A percentile compares a stretch with the other conserved stretches of the same genome.
phyloP scores from a whole-genome alignment of 2,329 filamentous ascomycete species.

The Penicillium freii region DNA sequence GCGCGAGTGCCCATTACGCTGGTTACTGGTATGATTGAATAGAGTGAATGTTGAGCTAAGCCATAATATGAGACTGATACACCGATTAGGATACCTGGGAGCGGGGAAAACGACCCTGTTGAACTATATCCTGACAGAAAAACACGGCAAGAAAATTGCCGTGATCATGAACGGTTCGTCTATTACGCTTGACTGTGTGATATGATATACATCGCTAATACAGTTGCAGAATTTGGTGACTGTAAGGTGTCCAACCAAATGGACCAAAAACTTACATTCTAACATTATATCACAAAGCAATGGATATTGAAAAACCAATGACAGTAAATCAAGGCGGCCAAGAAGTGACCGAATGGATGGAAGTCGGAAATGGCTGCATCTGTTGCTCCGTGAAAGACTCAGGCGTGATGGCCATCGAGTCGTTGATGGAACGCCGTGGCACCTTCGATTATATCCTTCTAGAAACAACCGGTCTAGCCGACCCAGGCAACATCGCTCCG shows the following conservation, averaged over 20 bases:
- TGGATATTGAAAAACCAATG: constrained; percentile 93
- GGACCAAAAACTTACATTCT: background rate
- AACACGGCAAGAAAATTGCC: constrained; percentile 96
- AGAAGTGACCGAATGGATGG: constrained; percentile 89
- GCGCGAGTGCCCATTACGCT: constrained; percentile 51
- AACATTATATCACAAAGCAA: constrained; percentile 53
- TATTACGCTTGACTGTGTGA: background rate
- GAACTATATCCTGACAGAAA: constrained; percentile 92
- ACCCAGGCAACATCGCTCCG: constrained; percentile 92
- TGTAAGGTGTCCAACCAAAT: constrained; percentile 52
- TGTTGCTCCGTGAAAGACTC: constrained; percentile 97
- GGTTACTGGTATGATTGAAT: constrained; percentile 45
- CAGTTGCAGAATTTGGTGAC: constrained; percentile 68
- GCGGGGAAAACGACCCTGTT: constrained; percentile 93
- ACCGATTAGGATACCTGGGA: constrained; percentile 74
- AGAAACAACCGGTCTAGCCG: constrained; percentile 91
- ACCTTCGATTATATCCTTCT: constrained; percentile 97
- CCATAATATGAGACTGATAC: background rate
- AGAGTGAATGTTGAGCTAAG: background rate
- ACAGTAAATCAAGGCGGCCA: constrained; percentile 83
- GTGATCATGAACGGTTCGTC: constrained; percentile 85
- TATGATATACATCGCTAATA: constrained; percentile 17
- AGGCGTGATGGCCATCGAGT: constrained; percentile 92
- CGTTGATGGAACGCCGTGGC: constrained; percentile 88
- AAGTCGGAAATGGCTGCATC: constrained; percentile 93